Base-by-base conservation (phyloP, 495 filamentous ascomycete species). In the Aspergillus affinis region DNA sequence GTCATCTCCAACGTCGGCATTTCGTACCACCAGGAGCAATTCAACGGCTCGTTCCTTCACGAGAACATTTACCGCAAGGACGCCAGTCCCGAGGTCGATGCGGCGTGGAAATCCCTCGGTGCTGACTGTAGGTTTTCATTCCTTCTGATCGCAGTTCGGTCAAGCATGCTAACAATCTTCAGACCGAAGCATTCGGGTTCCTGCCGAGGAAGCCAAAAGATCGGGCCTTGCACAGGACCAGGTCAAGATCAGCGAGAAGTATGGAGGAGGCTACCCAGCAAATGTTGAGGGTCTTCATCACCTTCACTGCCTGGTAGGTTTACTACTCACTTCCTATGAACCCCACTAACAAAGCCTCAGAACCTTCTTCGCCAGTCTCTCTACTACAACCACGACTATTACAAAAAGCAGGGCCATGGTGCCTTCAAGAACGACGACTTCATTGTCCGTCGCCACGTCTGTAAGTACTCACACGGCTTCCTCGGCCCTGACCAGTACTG, bases 201-300 rank as follows among this genome's bases (percentile, higher is more conserved):
- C 80, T 1, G 27, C 61, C 3, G 60, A 69, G 6, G 69, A 78
- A 48, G 82, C 78, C 0, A 45, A 65, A 54, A 53, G 59, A 51
- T 73, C 77, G 4, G 82, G 81, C 6, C 65, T 86, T 13, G 64
- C 72, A 0, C 8, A 55, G 1, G 73, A 80, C 55, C 81, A 84
- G 47, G 82, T 84, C 30, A 73, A 82, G 59, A 80, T 84, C 46
- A 71, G 69, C 17, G 61, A 76, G 7, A 78, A 78, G 54, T 79
- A 82, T 59, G 83, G 84, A 3, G 83, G 83, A n/a, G 84, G 83
- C 1, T 77, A 61, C 58, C 76, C 80, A 0, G 83, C 79, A 0
- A 82, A 84, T 54, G 72, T 85, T 7, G 83, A 84, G 64, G 82
- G 82, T 0, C 62, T 86, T 13, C 84, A 85, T 59, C 83, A 86